Base-by-base conservation (phyloP, 371 early-diverging fungal genomes). In the Syncephalastrum monosporum region DNA sequence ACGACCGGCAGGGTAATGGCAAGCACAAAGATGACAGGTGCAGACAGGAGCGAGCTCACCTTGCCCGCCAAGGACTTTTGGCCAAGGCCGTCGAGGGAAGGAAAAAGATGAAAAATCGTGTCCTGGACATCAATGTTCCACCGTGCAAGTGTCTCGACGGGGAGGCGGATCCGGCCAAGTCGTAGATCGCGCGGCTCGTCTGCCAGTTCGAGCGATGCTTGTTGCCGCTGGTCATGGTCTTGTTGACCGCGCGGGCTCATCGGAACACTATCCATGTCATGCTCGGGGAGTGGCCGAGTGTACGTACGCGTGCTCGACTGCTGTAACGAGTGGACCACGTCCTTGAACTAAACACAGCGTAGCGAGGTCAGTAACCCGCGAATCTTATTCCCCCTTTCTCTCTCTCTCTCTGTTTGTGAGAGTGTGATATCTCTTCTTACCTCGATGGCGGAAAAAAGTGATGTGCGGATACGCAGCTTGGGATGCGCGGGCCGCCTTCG, bases 1-100 rank as follows among this genome's bases (percentile, higher is more conserved):
- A 85, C 82, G 23, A 85, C 87, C 10, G 88, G 86, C 17, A 87
- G 55, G 0, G 88, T 85, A 27, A 77, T 57, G 0, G 77, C 75
- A 8, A 87, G 57, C 1, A 83, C 12, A 13, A 87, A 68, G 6
- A 79, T 70, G 23, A 82, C 77, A 1, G 88, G 88, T 8, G 69
- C 68, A 1, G 83, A 82, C 1, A 81, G 61, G 7, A 83, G 17
- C 0, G 84, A 74, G 50, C 72, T 78, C 6, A 81, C 63, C 64
- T 82, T 82, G 56, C 77, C 74, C 57, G 74, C 75, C 0, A 67
- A n/a, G 7, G 82, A 71, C 33, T 85, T 85, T 13, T 81, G 47
- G 5, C 64, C 29, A 68, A 83, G 82, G 44, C 77, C 75, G 8
- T 61, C 42, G 6, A 85, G 57, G 0, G 80, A 77, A 5, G 88